phyloP scores from a whole-genome alignment of 805 yeast species.

The Hanseniaspora jakobsenii region DNA sequence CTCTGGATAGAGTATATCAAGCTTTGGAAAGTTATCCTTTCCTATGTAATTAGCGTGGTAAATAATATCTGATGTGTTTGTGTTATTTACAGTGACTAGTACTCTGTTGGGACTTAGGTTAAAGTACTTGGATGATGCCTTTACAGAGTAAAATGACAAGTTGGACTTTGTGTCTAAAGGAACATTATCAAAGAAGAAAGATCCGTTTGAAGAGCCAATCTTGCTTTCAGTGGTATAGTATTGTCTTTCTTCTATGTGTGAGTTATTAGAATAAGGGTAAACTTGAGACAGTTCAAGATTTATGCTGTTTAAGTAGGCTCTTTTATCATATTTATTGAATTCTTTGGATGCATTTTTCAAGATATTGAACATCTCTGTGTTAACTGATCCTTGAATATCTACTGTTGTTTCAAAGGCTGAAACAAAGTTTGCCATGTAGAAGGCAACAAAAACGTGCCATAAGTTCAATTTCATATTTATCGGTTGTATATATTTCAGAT shows the following conservation, averaged over 20 bases:
- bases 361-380: slow-evolving; percentile 19
- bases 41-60: slow-evolving; percentile 27
- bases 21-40: slow-evolving; percentile 27
- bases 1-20: slow-evolving; percentile 26
- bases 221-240: slow-evolving; percentile 4
- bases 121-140: slow-evolving; percentile 24
- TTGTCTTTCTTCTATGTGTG: slow-evolving; percentile 15
- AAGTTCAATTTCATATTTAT: no score
- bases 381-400: slow-evolving; percentile 25
- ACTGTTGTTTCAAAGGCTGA: slow-evolving; percentile 15
- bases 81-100: slow-evolving; percentile 19
- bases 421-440: not conserved
- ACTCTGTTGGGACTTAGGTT: slow-evolving; percentile 29
- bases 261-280: slow-evolving; percentile 17
- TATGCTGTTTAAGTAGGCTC: slow-evolving; percentile 21
- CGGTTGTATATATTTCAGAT: no score
- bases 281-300: slow-evolving; percentile 23
- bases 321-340: not conserved
- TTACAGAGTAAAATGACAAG: slow-evolving; percentile 24
- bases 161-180: slow-evolving; percentile 24
- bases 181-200: slow-evolving; percentile 23
- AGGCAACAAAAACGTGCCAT: no score
- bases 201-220: slow-evolving; percentile 21
- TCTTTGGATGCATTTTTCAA: slow-evolving; percentile 15
- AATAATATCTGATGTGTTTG: slow-evolving; percentile 15